These are phyloP conservation scores for Penicillium sp. DNA, from an alignment of 2,329 filamentous ascomycete genomes.

Conservation along the genomic window DNA sequence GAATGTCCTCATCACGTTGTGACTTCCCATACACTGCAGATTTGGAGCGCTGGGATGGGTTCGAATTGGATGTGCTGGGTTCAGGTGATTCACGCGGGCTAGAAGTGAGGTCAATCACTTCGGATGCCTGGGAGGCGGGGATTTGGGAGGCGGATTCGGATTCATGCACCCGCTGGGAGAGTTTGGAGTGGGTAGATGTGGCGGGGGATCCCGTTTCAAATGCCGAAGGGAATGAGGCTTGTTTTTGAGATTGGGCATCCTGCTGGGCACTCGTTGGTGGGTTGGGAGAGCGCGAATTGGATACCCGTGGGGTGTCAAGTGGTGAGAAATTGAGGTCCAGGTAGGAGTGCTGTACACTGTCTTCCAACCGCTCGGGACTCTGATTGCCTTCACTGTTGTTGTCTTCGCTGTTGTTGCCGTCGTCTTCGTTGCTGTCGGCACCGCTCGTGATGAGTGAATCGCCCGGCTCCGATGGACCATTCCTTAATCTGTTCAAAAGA, in stretches of 20 bases:
- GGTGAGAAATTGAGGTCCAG: constrained; percentile 14
- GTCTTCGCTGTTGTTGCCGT: not conserved
- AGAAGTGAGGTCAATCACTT: constrained; percentile 22
- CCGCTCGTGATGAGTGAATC: not conserved
- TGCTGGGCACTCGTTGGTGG: constrained; percentile 16
- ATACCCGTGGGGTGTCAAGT: constrained; percentile 8
- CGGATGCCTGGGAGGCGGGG: constrained; percentile 15
- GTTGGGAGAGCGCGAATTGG: constrained; percentile 14
- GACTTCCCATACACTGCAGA: not conserved
- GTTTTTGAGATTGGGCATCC: constrained; percentile 6
- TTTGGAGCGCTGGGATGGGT: not conserved
- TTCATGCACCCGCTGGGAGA: not conserved
- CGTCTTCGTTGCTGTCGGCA: not conserved
- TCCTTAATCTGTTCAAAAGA: not conserved
- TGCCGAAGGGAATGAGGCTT: not conserved
- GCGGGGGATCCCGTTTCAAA: constrained; percentile 9
- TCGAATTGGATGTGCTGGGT: not conserved
- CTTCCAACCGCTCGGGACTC: constrained; percentile 9
- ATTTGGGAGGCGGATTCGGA: constrained; percentile 6
- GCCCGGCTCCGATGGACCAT: not conserved
- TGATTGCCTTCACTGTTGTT: not conserved
- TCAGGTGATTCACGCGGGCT: constrained; percentile 3
- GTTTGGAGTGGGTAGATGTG: constrained; percentile 15
- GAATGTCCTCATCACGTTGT: constrained; percentile 8
- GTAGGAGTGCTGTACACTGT: constrained; percentile 17